Base-by-base conservation (phyloP, 1,139 yeast species). In the Yamadazyma mexicana region DNA sequence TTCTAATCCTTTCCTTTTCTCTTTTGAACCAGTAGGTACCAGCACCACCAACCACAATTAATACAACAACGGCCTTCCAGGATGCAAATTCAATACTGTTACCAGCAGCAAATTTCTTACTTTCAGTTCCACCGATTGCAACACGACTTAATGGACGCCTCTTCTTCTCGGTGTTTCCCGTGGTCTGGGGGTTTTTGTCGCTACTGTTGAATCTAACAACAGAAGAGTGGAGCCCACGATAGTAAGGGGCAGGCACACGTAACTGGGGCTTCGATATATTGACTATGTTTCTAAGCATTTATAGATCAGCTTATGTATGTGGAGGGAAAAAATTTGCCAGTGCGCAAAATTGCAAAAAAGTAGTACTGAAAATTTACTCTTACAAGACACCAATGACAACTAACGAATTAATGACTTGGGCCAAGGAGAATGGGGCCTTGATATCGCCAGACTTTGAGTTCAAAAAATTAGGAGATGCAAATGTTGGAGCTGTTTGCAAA, bases 31-130 rank as follows among this genome's bases (percentile, higher is more conserved):
- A 80, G 56, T 69, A 83, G 5, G 89, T 83, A 40, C 84, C 67
- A 0, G 73, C 83, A 31, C 83, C 85, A 16, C 96, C 97, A 26
- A 79, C 78, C 0, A 71, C 72, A 4, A 85, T 46, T 54, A 89
- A 76, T 23, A 87, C 55, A 1, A 79, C 62, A 15, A 87, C 83
- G 0, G 95, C 89, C 55, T 85, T 86, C 96, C 96, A 88, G n/a
- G 92, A 77, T 17, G 92, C 79, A 59, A 87, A 83, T 49, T 87
- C 92, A 39, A 85, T 64, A 34, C 67, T 62, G 45, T 61, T 64
- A 2, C 62, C 58, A 2, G 56, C 53, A n/a, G 69, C 62, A 36
- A 56, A 64, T 42, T 64, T 61, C 40, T 62, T 60, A 12, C 51
- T 52, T 25, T 52, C 49, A 3, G 62, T 40, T 1, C 74, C 73